Conservation (phyloP, 169 alveolate species). For the Besnoitia besnoiti region DNA sequence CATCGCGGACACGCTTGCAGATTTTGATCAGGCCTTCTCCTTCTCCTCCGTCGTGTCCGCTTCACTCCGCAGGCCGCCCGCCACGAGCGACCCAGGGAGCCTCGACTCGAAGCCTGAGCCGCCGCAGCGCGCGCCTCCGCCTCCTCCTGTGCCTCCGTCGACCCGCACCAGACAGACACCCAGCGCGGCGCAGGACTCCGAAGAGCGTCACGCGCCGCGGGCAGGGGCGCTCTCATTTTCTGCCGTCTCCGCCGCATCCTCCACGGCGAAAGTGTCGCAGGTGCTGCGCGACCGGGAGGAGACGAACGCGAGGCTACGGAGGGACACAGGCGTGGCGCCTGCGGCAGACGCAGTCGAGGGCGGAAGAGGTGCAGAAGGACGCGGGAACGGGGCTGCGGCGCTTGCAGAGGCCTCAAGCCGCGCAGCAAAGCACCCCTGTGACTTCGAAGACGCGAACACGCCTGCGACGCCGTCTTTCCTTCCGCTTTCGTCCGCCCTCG, state of each 20-base stretch:
- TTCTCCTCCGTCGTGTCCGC: not conserved
- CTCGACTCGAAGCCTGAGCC: too few relatives aligned
- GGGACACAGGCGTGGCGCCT: not conserved
- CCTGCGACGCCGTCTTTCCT: too few relatives aligned
- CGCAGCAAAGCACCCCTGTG: too few relatives aligned
- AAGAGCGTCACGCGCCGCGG: too few relatives aligned
- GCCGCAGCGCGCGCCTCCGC: too few relatives aligned
- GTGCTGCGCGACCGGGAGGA: not conserved
- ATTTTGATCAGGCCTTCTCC: not conserved
- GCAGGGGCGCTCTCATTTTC: too few relatives aligned
- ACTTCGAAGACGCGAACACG: too few relatives aligned
- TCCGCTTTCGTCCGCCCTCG: not conserved
- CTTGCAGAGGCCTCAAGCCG: too few relatives aligned
- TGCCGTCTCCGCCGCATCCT: not conserved
- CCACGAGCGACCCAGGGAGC: too few relatives aligned
- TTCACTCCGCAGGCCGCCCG: not conserved
- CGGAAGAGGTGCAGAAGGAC: not conserved
- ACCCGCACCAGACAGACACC: too few relatives aligned
- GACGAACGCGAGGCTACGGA: not conserved
- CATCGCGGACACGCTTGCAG: not conserved
- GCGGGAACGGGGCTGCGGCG: too few relatives aligned
- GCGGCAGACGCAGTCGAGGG: not conserved
- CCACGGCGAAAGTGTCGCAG: not conserved
- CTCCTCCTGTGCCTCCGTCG: not conserved
- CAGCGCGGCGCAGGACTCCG: too few relatives aligned